Base-by-base conservation (phyloP, 768 basidiomycete genomes). In the Russula sp. region DNA sequence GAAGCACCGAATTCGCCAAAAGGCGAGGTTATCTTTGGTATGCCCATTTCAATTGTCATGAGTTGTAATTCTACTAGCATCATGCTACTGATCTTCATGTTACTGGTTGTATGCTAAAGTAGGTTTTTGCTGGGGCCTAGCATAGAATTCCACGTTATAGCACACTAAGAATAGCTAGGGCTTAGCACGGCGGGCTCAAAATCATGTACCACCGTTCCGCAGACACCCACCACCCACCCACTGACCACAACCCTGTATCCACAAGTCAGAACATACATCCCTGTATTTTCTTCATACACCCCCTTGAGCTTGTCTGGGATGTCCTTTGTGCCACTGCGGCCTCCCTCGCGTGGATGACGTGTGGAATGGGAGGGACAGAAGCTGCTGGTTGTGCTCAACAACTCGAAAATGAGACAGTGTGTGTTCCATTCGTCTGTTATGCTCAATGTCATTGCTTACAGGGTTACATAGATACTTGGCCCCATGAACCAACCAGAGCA, bases 381-480 rank as follows among this genome's bases (percentile, higher is more conserved):
- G 72, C 74, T 88, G 13, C 68, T 87, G 20, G 74, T 94, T 20
- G 77, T 95, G 18, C 73, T 97, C 57, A 95, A 89, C 73, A 97
- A 96, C 27, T 27, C 2, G 22, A 27, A 27, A 27, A 27, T 27
- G 27, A 78, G 87, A 88, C 67, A 94, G 94, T 91, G 68, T 61
- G 87, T 78, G 53, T 55, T 59, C 22, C 40, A 39, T 57, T 37
- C 31, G 13, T 14, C 31, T 27, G 47, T 18, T 53, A 42, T 13
- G 34, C 57, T 20, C 20, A 35, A 32, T 67, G 56, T 60, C 47
- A 18, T 40, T 37, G 50, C 56, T 57, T 55, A 51, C 51, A 16
- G 20, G 39, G 14, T 57, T 48, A 47, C n/a, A 57, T 65, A 95
- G 94, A 96, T 72, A 78, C 83, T 20, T 87, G 88, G 62, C 91